phyloP scores from a whole-genome alignment of 2,329 filamentous ascomycete genomes.

The Fusarium citri region DNA sequence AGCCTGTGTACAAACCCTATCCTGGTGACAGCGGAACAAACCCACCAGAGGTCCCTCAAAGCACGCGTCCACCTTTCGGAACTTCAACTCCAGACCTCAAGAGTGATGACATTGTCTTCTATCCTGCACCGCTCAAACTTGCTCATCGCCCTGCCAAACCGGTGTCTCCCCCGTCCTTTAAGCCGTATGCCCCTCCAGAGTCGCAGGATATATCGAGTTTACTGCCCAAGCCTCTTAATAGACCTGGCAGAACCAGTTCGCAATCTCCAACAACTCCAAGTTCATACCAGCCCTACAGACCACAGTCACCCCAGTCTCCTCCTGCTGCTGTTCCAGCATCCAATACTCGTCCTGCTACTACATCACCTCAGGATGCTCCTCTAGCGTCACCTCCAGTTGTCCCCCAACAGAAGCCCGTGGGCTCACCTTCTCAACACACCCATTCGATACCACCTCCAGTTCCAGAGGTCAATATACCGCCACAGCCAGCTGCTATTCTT shows the following conservation, averaged over 20 bases:
- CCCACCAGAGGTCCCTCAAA: slow-evolving; percentile 29
- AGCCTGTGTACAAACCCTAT: slow-evolving; percentile 34
- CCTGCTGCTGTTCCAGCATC: slow-evolving; percentile 6
- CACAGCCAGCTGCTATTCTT: slow-evolving; percentile 16
- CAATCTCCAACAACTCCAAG: slow-evolving; percentile 39
- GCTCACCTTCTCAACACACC: slow-evolving; percentile 42
- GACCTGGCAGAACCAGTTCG: slow-evolving; percentile 30
- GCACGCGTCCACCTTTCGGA: slow-evolving; percentile 24
- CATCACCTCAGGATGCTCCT: slow-evolving; percentile 19
- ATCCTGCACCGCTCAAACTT: slow-evolving; percentile 47
- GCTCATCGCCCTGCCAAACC: slow-evolving; percentile 41
- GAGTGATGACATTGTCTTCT: slow-evolving; percentile 24
- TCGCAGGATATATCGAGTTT: slow-evolving; percentile 24
- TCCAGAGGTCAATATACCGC: slow-evolving; percentile 7
- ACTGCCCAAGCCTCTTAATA: slow-evolving; percentile 15
- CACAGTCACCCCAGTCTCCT: slow-evolving; percentile 33
- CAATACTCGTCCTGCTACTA: slow-evolving; percentile 11
- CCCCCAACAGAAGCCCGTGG: slow-evolving; percentile 26
- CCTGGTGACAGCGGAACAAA: slow-evolving; percentile 18
- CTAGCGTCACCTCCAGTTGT: slow-evolving; percentile 6
- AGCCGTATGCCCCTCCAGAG: slow-evolving; percentile 46
- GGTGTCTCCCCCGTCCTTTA: slow-evolving; percentile 40
- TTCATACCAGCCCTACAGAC: slow-evolving; percentile 49
- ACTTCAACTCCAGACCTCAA: slow-evolving; percentile 26
- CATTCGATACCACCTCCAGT: slow-evolving; percentile 22